Base-by-base conservation (phyloP, 306 rosid species). In the Biancaea sappan region DNA sequence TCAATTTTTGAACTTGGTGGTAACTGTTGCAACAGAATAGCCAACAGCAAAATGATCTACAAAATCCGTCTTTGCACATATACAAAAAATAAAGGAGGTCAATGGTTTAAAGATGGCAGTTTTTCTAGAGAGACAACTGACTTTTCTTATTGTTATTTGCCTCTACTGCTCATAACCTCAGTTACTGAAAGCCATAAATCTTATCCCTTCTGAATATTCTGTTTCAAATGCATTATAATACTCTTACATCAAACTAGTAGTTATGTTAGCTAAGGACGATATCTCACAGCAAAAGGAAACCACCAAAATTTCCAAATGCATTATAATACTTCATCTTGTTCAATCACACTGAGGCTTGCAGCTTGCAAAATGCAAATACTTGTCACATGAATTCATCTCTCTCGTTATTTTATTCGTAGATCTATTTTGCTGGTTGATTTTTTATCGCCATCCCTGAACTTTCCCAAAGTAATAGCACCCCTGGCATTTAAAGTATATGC, bases 271-370 rank as follows among this genome's bases (percentile, higher is more conserved):
- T 2, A 46, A n/a, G 25, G 25, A 59, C n/a, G n/a, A n/a, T n/a
- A n/a, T n/a, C n/a, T n/a, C n/a, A n/a, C n/a, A n/a, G n/a, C n/a
- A n/a, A n/a, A n/a, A n/a, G n/a, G n/a, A n/a, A n/a, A n/a, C n/a
- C n/a, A n/a, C 61, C 72, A n/a, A 60, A 82, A 4, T 48, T 32
- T 58, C 68, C 1, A 0, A 82, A 54, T 35, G 31, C 73, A 61
- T 24, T 54, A n/a, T 6, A 44, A 47, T 41, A 48, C 38, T 59
- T 46, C n/a, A 53, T 25, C 60, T 51, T 51, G 48, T n/a, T 34
- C 35, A 13, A n/a, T n/a, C n/a, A n/a, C 13, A 19, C 34, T 8
- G 34, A 18, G 12, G 2, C 26, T 12, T 48, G 59, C 73, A 19
- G 21, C 61, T 31, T 50, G 32, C 10, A 32, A 34, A 60, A 8